These are phyloP conservation scores for Kodamaea alishanica DNA, from an alignment of 1,139 yeast genomes.

Conservation along the genomic window DNA sequence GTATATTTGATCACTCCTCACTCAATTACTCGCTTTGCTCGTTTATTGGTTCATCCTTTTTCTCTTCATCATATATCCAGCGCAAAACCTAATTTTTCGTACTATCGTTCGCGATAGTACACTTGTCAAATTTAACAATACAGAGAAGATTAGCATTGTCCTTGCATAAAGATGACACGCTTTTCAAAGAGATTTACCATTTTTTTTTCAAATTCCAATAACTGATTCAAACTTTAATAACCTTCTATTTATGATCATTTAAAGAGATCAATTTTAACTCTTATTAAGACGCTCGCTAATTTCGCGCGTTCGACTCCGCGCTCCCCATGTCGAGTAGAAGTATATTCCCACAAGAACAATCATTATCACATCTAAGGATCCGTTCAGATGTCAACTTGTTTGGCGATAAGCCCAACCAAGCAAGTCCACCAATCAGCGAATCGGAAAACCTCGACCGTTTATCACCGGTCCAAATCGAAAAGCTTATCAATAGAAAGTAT, in stretches of 20 bases:
- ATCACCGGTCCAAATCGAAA: constrained; percentile 25
- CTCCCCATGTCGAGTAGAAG: too few relatives aligned
- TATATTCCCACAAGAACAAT: constrained; percentile 7
- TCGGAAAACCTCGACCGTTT: constrained; percentile 18
- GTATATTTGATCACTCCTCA: too few relatives aligned
- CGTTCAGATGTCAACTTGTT: constrained; percentile 5
- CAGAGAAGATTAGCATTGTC: constrained; percentile 99
- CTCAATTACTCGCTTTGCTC: too few relatives aligned
- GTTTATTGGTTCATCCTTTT: too few relatives aligned
- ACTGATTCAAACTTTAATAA: background rate
- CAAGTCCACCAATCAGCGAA: constrained; percentile 2
- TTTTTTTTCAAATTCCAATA: constrained; percentile 47
- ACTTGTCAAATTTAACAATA: constrained; percentile 71
- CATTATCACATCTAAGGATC: constrained; percentile 1
- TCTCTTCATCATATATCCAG: too few relatives aligned
- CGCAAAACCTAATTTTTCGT: constrained; percentile 23
- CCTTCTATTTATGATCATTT: background rate
- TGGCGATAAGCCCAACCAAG: constrained; percentile 1
- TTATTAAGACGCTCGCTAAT: too few relatives aligned
- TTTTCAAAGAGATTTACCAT: constrained; percentile 88
- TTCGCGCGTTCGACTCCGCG: constrained; percentile 10
- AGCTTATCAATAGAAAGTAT: constrained; percentile 28
- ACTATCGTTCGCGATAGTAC: constrained; percentile 48
- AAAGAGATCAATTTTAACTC: too few relatives aligned
- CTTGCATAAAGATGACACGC: constrained; percentile 99